These are phyloP conservation scores for Trypanosoma cruzi DNA, from an alignment of 208 protist species.

Conservation along the genomic window DNA sequence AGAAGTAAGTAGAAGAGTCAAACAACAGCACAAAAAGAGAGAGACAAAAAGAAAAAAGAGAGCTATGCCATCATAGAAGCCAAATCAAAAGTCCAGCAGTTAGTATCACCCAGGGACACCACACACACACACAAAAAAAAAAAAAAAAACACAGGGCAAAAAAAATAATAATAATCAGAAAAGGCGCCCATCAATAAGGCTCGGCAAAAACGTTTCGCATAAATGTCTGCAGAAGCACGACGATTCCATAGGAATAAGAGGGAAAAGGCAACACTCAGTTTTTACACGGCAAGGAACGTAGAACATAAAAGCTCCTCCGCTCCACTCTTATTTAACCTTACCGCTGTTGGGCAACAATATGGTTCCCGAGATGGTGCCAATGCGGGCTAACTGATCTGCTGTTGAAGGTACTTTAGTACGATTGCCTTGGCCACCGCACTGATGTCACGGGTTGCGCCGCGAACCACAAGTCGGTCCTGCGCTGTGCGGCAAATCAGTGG, in stretches of 20 bases:
- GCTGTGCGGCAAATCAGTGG: conserved; percentile 46
- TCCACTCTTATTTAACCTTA: background rate
- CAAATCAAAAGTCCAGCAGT: background rate
- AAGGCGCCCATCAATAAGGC: background rate
- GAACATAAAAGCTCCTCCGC: background rate
- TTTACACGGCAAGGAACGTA: background rate
- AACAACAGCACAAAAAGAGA: too few relatives aligned
- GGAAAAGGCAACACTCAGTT: background rate
- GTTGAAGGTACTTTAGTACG: conserved; percentile 63
- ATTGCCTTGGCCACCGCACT: conserved; percentile 58
- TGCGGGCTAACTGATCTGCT: conserved; percentile 10
- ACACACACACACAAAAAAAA: too few relatives aligned
- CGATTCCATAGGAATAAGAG: background rate
- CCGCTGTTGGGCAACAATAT: background rate
- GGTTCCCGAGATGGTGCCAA: background rate
- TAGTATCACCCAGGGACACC: background rate
- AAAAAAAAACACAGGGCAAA: too few relatives aligned
- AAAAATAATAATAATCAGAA: background rate
- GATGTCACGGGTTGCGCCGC: conserved; percentile 47
- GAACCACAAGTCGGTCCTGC: conserved; percentile 75
- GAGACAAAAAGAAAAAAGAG: background rate
- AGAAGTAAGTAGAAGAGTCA: background rate
- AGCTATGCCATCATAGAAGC: background rate
- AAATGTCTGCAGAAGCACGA: background rate
- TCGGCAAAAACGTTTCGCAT: background rate